Base-by-base conservation (phyloP, 2,329 filamentous ascomycete species). In the Aspergillus clavatus region DNA sequence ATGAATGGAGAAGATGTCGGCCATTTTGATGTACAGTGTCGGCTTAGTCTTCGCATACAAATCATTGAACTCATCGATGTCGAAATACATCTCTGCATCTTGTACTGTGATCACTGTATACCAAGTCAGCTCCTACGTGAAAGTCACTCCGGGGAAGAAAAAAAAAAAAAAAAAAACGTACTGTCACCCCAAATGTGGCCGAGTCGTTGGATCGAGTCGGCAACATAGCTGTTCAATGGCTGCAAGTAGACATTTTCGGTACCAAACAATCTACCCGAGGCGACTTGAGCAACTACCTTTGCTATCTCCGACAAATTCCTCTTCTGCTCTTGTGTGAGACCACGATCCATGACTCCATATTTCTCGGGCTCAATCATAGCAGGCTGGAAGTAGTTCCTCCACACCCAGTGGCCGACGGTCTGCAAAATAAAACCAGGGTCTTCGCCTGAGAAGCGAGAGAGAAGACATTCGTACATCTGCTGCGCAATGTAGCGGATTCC, bases 11-110 rank as follows among this genome's bases (percentile, higher is more conserved):
- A 98, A 97, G 46, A 98, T 90, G 65, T 98, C 93, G 12, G 87
- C 81, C 81, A 98, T 91, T 72, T 98, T 98, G 74, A 98, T 95
- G 73, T 97, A 98, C n/a, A 98, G 77, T 0, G 91, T 97, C 5
- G 93, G 93, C 69, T 95, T 95, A 53, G 89, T 93, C 66, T 94
- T 90, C 45, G 91, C 87, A 63, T 97, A 97, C 5, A 98, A 78
- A 62, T 98, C 93, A 64, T 96, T 97, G 79, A 93, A 98, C 66
- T 97, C 93, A 63, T 98, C 93, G 64, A 98, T 96, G 67, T 97
- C 90, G 62, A 97, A 98, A 19, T 93, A 93, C 42, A 82, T 79
- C 68, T 98, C 93, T 0, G 89, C 87, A 58, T 93, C 85, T 11
- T 86, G 83, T 10, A 97, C 87, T 10, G 85, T 81, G 54, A 98